Percentiles rank a stretch among this genome's conserved stretches.
phyloP scores from a whole-genome alignment of 2,329 filamentous ascomycete species.

The Chalara sp. region DNA sequence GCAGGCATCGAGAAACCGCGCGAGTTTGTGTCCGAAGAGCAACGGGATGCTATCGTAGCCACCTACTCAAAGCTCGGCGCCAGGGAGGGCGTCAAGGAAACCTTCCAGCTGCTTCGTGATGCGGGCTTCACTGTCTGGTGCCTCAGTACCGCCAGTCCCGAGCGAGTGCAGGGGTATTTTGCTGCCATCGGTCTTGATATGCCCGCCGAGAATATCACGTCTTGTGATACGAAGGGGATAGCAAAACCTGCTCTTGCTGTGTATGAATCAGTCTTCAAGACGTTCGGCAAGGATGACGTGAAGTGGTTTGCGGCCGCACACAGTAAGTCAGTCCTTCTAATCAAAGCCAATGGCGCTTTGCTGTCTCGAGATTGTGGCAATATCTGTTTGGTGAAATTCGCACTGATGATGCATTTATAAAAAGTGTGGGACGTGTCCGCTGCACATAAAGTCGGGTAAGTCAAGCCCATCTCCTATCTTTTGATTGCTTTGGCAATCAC shows the following conservation, averaged over 20 bases:
- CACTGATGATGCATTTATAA: no score
- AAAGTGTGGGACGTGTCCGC: slow-evolving; percentile 48
- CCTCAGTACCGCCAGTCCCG: slow-evolving; percentile 43
- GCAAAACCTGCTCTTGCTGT: slow-evolving; percentile 43
- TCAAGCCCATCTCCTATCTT: neutral
- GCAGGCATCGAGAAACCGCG: slow-evolving; percentile 37
- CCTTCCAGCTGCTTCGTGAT: slow-evolving; percentile 34
- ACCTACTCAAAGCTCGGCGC: slow-evolving; percentile 31
- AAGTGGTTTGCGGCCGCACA: slow-evolving; percentile 53
- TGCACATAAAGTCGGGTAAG: slow-evolving; percentile 36
- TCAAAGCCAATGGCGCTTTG: no score
- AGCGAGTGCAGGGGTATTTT: slow-evolving; percentile 45
- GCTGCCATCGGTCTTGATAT: slow-evolving; percentile 38
- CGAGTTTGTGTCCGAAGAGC: slow-evolving; percentile 33
- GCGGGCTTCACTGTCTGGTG: slow-evolving; percentile 45
- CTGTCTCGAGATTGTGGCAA: no score
- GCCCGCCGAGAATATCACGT: slow-evolving; percentile 41
- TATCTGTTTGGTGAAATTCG: no score
- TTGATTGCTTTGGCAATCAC: neutral
- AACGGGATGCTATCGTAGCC: slow-evolving; percentile 32
- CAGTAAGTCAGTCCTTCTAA: slow-evolving; percentile 14
- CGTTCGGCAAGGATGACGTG: slow-evolving; percentile 29
- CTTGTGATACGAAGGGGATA: slow-evolving; percentile 41
- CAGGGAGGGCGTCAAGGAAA: slow-evolving; percentile 34
- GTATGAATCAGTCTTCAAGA: slow-evolving; percentile 37